Evolutionary conservation across 1,284 basidiomycete species (phyloP).

Genomic region (Stygiomarasmius scandens): DNA sequence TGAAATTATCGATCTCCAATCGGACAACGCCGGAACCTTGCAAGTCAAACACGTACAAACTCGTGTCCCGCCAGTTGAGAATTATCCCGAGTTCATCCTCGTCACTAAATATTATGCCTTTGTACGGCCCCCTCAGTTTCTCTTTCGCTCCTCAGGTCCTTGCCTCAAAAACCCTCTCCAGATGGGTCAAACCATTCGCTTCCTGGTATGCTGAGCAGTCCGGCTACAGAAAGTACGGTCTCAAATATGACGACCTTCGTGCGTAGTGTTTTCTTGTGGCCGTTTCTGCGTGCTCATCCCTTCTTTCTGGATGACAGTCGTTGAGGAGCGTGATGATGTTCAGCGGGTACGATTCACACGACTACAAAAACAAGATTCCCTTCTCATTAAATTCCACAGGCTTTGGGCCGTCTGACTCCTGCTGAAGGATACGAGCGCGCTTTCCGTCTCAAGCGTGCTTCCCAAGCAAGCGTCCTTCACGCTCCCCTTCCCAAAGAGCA

Average conservation of each 20-base stretch:
- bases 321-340: constrained; percentile 85
- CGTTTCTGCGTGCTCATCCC: neutral
- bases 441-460: constrained; percentile 87
- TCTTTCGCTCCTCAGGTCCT: constrained; percentile 82
- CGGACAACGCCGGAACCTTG: neutral
- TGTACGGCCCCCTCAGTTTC: constrained; percentile 75
- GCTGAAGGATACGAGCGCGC: constrained; percentile 89
- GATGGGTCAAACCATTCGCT: constrained; percentile 79
- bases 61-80: neutral
- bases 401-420: constrained; percentile 79
- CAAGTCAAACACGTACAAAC: constrained; percentile 13
- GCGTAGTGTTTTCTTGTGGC: constrained; percentile 34
- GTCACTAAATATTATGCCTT: constrained; percentile 26
- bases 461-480: constrained; percentile 83
- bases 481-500: constrained; percentile 83
- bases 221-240: constrained; percentile 89
- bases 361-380: neutral
- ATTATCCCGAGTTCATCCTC: constrained; percentile 7
- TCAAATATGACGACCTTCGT: constrained; percentile 95
- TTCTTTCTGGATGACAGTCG: constrained; percentile 48
- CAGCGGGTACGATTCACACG: constrained; percentile 66
- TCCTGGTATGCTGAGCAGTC: constrained; percentile 82
- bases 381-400: constrained; percentile 48
- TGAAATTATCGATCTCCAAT: constrained; percentile 17
- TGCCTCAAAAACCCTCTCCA: constrained; percentile 67